Base-by-base conservation (phyloP, 2,329 filamentous ascomycete genomes). In the Paraphaeosphaeria sporulosa region DNA sequence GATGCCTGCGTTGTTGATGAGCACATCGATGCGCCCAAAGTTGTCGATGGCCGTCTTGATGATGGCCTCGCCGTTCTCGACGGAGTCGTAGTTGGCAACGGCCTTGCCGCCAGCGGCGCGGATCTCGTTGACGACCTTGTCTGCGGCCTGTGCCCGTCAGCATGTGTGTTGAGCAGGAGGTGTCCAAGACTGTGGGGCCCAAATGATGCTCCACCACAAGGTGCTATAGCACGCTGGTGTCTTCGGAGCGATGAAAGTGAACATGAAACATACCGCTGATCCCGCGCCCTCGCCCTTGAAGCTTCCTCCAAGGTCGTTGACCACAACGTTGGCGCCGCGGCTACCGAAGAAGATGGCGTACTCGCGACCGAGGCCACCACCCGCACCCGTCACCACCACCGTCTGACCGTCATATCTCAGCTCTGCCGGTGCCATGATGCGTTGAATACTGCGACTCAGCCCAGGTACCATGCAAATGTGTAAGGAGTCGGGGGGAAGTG, bases 1-100 rank as follows among this genome's bases (percentile, higher is more conserved):
- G 76, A 98, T 98, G 75, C 95, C 94, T 63, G 95, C 95, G 77
- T 98, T 99, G 86, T 99, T 99, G 82, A 99, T 90, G 72, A 99
- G 89, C 66, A 99, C 84, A 79, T 99, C 94, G 80, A 99, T 87
- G 73, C 94, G 92, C 69, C 94, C 92, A 76, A 89, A 95, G 58
- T 83, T 84, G 79, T 92, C 83, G 77, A 95, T 91, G 71, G 92
- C 92, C 25, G 91, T 94, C 68, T 94, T 89, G 81, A 99, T 96
- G 79, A 99, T 98, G 80, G 87, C 90, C 62, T 98, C 94, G 73
- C 95, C 95, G 73, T 94, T 86, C 83, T 95, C 92, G 81, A 97
- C 94, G 78, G 87, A 89, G 83, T 99, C 91, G 85, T 98, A 98
- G 87, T 97, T 98, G 80, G 94, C 93, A 52, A 97, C 94, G 61